Percentiles rank a stretch among this genome's conserved stretches.
Evolutionary conservation across 75 land plant genomes (phyloP).

Genomic region (Cunninghamia lanceolata): DNA sequence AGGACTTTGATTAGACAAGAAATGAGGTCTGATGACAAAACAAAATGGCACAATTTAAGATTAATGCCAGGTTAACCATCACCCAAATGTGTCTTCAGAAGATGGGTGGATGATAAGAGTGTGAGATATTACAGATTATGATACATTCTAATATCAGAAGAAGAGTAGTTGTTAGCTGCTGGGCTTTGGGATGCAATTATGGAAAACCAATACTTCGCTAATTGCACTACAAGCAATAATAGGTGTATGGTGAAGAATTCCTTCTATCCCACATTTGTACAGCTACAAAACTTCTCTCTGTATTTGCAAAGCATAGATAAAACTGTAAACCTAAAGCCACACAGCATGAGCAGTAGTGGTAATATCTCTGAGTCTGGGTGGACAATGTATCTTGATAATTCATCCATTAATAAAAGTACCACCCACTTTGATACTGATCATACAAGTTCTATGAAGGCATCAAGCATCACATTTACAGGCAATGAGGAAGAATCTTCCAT

Average conservation of each 20-base stretch:
- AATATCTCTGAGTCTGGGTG: conserved; percentile 7
- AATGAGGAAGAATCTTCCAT: not conserved
- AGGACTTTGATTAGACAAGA: too few relatives aligned
- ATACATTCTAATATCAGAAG: too few relatives aligned
- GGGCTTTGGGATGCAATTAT: too few relatives aligned
- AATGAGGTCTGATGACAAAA: too few relatives aligned
- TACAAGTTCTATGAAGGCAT: not conserved
- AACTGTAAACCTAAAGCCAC: not conserved
- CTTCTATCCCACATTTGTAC: not conserved
- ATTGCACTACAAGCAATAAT: not conserved
- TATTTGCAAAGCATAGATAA: not conserved
- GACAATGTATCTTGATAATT: conserved; percentile 2
- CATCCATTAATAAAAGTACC: not conserved
- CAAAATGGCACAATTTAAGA: not conserved
- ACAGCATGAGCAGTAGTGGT: not conserved
- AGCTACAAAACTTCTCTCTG: not conserved
- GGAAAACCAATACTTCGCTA: not conserved
- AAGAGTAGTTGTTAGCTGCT: too few relatives aligned
- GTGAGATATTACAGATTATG: too few relatives aligned
- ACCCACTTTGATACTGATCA: not conserved
- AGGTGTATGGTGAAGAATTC: not conserved
- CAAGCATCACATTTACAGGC: not conserved
- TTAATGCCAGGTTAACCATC: not conserved
- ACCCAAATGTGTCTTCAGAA: not conserved
- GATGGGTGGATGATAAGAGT: not conserved